Evolutionary conservation across 106 monocot genomes (phyloP), one percentile per base, ranked within the genome.

Genomic region (Agapanthus africanus): DNA sequence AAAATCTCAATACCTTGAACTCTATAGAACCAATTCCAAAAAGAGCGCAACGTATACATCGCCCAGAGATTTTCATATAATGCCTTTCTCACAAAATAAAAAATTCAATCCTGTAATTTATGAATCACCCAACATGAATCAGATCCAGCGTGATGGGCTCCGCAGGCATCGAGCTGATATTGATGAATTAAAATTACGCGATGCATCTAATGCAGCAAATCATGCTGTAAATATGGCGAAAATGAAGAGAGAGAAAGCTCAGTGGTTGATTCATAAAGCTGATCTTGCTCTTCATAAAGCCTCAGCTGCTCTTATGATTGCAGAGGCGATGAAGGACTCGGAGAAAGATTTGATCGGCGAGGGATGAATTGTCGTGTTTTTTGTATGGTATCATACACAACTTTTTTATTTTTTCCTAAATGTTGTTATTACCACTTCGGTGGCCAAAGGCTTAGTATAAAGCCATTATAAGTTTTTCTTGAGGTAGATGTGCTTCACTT

Each of bases 251-350:
- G 95, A 88, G 39, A 95, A 80, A 50, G 95, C 88, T 32, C 81
- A 86, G 11, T 77, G 83, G 78, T 63, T 95, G 75, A 37, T 86
- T 63, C 91, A 88, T 69, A 95, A 83, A 63, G 91, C 86, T 68
- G 88, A 95, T 72, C 78, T 89, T 42, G 95, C 95, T 13, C 34
- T 91, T 42, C 85, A 91, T 69, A 91, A 77, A 69, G 91, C 91
- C n/a, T 73, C 72, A 0, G 81, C 65, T n/a, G 88, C 91, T 38
- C 80, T 95, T 28, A 86, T 86, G 77, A 84, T 72, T n/a, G 86
- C 88, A 10, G 91, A 95, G 40, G 95, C 84, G 25, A 86, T 91
- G 70, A 78, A 78, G 69, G 69, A 76, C 22, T 85, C 83, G 37
- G 76, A 81, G 66, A 68, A 74, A 37, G 78, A 77, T 15, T 42